A percentile compares a stretch with the other conserved stretches of the same genome.
Conservation (phyloP, 169 alveolate genomes). For the Plasmodium billcollinsi region DNA sequence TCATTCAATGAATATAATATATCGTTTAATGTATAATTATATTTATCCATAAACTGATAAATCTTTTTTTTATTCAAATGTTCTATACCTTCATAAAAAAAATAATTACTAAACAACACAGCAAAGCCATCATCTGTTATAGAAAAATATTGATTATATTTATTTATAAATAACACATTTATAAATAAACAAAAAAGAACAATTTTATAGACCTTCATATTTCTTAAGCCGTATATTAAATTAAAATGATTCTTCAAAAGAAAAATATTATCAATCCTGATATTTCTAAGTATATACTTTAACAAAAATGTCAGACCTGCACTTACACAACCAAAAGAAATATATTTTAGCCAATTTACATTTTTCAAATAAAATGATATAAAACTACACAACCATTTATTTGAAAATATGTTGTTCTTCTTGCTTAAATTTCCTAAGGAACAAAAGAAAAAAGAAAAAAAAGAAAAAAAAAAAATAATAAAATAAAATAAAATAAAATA, state of each 20-base stretch:
- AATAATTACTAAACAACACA: constrained; percentile 26
- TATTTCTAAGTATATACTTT: constrained; percentile 12
- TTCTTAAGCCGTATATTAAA: constrained; percentile 22
- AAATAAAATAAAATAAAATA: not conserved
- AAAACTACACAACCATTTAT: constrained; percentile 70
- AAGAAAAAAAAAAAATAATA: not conserved
- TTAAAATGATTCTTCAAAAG: constrained; percentile 15
- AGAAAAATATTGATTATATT: constrained; percentile 65
- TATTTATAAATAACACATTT: constrained; percentile 33
- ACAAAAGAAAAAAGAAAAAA: not conserved
- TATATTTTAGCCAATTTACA: constrained; percentile 26
- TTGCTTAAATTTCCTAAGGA: constrained; percentile 78
- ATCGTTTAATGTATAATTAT: constrained; percentile 52
- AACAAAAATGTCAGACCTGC: constrained; percentile 17
- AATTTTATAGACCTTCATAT: constrained; percentile 28
- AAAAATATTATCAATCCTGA: constrained; percentile 23
- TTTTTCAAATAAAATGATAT: constrained; percentile 56
- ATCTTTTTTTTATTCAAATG: constrained; percentile 27
- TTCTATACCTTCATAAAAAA: constrained; percentile 40
- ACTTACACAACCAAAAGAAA: constrained; percentile 33
- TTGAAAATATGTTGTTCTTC: constrained; percentile 76
- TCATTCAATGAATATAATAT: constrained; percentile 43
- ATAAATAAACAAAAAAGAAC: constrained; percentile 31
- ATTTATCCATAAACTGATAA: constrained; percentile 56
- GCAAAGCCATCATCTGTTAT: constrained; percentile 42